Evolutionary conservation across 2,329 filamentous ascomycete genomes (phyloP).

Genomic region (Neopestalotiopsis sp.): DNA sequence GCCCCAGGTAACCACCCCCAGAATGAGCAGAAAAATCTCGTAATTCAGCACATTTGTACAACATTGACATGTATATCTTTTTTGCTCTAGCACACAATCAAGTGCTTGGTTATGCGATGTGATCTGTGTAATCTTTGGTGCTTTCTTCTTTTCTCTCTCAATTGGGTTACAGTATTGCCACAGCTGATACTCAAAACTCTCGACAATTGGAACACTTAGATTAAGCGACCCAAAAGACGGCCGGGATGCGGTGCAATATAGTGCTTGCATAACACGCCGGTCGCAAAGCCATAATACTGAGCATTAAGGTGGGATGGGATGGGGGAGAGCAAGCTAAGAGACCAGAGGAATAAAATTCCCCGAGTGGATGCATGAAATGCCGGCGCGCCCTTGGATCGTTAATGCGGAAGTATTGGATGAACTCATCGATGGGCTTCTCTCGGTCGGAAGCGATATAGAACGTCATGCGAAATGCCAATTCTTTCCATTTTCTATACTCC

Average conservation of each 20-base stretch:
- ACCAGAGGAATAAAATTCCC: background rate
- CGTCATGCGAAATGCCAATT: background rate
- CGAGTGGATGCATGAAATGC: constrained; percentile 13
- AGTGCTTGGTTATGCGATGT: background rate
- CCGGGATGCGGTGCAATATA: background rate
- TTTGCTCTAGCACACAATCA: too few relatives aligned
- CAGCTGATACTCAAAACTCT: background rate
- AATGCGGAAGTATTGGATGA: constrained; percentile 18
- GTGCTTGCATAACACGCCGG: background rate
- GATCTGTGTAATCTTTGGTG: background rate
- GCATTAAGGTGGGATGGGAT: background rate
- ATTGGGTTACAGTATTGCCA: background rate
- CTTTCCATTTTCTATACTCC: background rate
- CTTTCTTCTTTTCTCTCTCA: background rate
- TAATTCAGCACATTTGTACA: background rate
- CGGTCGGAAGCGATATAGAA: background rate
- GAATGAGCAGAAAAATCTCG: constrained; percentile 5
- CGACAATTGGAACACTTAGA: background rate
- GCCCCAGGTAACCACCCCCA: background rate
- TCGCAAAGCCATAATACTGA: background rate
- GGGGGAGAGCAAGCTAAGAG: background rate
- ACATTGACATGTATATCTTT: background rate
- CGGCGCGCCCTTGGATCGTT: background rate
- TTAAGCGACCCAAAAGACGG: background rate
- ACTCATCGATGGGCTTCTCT: constrained; percentile 6